Conservation (phyloP, 2,329 filamentous ascomycete species). For the Rhynchosporium graminicola region DNA sequence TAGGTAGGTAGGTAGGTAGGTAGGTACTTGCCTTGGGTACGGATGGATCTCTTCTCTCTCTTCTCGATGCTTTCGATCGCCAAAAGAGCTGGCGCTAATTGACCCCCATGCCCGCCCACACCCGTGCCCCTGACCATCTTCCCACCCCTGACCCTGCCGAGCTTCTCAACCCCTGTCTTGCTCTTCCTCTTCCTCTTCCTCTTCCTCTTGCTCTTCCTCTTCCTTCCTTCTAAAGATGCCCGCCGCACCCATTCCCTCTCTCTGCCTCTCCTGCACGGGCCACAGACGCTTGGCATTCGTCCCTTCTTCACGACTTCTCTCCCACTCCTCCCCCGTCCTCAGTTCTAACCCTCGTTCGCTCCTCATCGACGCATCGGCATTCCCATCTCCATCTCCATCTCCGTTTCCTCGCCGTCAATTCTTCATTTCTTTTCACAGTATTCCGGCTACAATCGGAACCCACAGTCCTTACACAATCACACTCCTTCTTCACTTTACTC, state of each 20-base stretch:
- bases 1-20: too few species aligned
- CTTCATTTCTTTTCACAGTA: conserved; percentile 25
- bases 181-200: conserved; percentile 13
- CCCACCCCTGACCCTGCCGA: too few species aligned
- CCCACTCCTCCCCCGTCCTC: too few species aligned
- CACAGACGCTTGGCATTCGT: too few species aligned
- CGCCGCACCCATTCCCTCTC: too few species aligned
- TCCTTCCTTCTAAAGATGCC: not conserved
- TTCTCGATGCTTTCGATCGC: too few species aligned
- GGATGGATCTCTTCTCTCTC: conserved; percentile 3
- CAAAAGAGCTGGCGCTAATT: too few species aligned
- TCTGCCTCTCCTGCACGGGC: too few species aligned
- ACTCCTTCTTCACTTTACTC: conserved; percentile 8
- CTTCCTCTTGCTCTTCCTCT: conserved; percentile 16
- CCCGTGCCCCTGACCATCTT: too few species aligned
- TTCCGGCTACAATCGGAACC: conserved; percentile 34
- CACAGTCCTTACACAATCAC: conserved; percentile 19
- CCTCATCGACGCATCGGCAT: not conserved
- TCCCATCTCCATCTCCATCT: not conserved
- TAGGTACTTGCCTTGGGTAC: conserved; percentile 11
- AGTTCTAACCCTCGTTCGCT: too few species aligned
- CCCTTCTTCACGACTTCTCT: too few species aligned
- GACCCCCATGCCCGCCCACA: too few species aligned
- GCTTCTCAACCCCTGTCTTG: not conserved
- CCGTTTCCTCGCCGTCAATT: conserved; percentile 12